Percentiles rank a stretch among this genome's conserved stretches.
phyloP scores from a whole-genome alignment of 805 yeast species.

The Sugiyamaella marilandica region DNA sequence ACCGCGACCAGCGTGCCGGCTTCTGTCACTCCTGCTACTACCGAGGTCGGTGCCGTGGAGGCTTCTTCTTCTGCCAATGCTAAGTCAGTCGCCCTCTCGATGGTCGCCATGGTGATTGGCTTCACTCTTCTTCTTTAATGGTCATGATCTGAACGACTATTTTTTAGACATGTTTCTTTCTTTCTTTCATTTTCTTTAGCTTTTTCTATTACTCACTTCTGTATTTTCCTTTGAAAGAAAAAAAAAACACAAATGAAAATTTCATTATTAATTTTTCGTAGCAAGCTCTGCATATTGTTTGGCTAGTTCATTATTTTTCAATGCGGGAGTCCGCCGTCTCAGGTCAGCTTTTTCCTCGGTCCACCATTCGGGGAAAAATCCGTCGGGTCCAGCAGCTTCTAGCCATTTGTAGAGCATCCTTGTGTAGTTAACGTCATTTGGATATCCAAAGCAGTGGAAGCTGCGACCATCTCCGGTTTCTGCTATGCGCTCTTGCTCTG shows the following conservation, averaged over 20 bases:
- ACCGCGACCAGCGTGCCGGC: background rate
- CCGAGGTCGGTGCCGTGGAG: background rate
- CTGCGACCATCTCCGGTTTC: conserved; percentile 44
- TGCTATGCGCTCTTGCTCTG: conserved; percentile 38
- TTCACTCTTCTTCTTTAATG: background rate
- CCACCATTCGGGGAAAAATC: conserved; percentile 52
- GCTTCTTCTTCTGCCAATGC: background rate
- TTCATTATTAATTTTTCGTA: no score
- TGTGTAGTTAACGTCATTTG: conserved; percentile 58
- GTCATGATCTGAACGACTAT: no score
- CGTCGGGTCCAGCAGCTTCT: conserved; percentile 26
- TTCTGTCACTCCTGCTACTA: background rate
- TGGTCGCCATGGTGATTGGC: background rate
- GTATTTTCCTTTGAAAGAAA: no score
- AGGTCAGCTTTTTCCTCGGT: conserved; percentile 32
- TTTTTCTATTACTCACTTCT: background rate
- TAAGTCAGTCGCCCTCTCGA: background rate
- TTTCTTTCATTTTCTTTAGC: background rate
- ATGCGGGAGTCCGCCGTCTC: conserved; percentile 15
- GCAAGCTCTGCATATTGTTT: background rate
- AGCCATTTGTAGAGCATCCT: conserved; percentile 38
- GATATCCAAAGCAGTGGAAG: conserved; percentile 51
- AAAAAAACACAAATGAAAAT: no score
- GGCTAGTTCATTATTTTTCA: conserved; percentile 1
- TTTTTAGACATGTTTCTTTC: background rate